Percentiles rank a stretch among this genome's conserved stretches.
Conservation (phyloP, 2,329 filamentous ascomycete species). For the Gaeumannomyces sp. region DNA sequence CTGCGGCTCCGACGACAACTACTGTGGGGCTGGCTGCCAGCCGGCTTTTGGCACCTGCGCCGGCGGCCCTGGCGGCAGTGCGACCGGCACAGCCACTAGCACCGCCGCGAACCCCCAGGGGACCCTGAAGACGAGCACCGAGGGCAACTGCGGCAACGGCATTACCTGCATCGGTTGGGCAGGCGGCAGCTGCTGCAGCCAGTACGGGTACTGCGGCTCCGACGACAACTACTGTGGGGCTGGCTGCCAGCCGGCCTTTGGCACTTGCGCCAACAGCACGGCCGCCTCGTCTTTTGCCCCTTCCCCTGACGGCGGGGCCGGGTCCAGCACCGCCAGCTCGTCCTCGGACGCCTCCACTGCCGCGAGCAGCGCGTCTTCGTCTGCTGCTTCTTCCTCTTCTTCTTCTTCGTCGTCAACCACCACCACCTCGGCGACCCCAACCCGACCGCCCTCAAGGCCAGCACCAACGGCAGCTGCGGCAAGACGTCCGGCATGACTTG, state of each 20-base stretch:
- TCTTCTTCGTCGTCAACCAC: not conserved
- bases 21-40: conserved; percentile 14
- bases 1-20: conserved; percentile 11
- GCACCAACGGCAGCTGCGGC: conserved; percentile 10
- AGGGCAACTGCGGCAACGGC: conserved; percentile 12
- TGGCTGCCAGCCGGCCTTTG: conserved; percentile 12
- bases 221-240: conserved; percentile 12
- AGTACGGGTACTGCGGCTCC: conserved; percentile 10
- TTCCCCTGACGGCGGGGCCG: not conserved
- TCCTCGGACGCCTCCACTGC: not conserved
- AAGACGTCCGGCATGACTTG: conserved; percentile 3
- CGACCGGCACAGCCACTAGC: not conserved
- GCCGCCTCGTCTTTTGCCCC: not conserved
- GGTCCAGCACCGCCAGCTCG: not conserved
- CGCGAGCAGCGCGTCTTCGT: not conserved
- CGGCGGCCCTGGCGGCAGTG: too few relatives aligned
- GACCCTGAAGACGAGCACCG: not conserved
- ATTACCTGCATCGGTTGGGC: conserved; percentile 6
- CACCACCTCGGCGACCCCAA: not conserved
- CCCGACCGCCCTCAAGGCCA: not conserved
- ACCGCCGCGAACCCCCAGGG: too few relatives aligned
- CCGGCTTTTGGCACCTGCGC: conserved; percentile 8
- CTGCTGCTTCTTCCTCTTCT: not conserved
- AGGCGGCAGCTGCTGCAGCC: conserved; percentile 7
- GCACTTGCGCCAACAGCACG: conserved; percentile 1